These are phyloP conservation scores for Mycena vulgaris DNA, from an alignment of 768 basidiomycete genomes.

Conservation along the genomic window DNA sequence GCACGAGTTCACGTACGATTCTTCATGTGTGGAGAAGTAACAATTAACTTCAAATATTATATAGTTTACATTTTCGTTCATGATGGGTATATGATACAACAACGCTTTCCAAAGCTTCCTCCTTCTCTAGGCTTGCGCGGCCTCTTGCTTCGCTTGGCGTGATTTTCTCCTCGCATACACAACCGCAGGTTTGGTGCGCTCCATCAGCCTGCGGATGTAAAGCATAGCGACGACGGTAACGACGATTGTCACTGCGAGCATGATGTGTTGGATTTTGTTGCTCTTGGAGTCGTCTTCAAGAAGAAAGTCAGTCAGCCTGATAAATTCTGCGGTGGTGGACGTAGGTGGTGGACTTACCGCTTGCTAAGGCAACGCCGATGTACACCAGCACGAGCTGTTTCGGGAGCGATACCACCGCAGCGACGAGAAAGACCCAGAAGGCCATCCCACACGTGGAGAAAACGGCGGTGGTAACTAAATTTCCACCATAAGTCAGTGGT, in stretches of 20 bases:
- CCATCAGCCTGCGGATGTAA: constrained; percentile 58
- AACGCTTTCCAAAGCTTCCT: too few relatives aligned
- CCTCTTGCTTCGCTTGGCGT: constrained; percentile 30
- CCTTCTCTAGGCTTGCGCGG: too few relatives aligned
- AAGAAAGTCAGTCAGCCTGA: not conserved
- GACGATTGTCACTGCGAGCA: constrained; percentile 33
- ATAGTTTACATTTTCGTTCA: too few relatives aligned
- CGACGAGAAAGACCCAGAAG: constrained; percentile 55
- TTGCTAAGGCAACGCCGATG: constrained; percentile 50
- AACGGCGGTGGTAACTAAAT: constrained; percentile 57
- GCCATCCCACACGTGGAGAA: constrained; percentile 60
- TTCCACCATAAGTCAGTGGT: constrained; percentile 12
- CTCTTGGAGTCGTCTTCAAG: constrained; percentile 11
- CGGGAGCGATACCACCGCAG: constrained; percentile 57
- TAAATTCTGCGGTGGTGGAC: too few relatives aligned
- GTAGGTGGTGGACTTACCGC: constrained; percentile 35
- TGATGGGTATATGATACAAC: too few relatives aligned
- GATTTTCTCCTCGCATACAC: constrained; percentile 42
- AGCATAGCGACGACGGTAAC: constrained; percentile 55
- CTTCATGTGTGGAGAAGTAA: too few relatives aligned
- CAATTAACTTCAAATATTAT: too few relatives aligned
- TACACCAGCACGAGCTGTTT: constrained; percentile 64
- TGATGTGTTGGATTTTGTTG: constrained; percentile 52
- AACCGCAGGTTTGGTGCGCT: constrained; percentile 31
- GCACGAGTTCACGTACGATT: too few relatives aligned